Evolutionary conservation across 2,329 filamentous ascomycete species (phyloP), one percentile per base, ranked within the genome.

Genomic region (Microascus cirrosus): DNA sequence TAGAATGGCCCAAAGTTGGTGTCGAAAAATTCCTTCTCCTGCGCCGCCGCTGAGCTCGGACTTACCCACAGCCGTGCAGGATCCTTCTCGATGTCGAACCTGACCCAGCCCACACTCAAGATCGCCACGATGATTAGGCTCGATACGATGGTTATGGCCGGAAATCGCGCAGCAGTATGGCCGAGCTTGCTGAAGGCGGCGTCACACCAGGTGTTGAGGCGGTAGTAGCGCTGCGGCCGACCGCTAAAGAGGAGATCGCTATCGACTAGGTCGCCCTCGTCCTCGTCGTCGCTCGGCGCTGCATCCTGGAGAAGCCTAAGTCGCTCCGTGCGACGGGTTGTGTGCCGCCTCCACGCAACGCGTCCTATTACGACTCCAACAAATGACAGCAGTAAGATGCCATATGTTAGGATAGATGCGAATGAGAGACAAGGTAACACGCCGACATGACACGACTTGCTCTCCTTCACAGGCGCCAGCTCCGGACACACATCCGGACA

Each of bases 41-140:
- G 82, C 0, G 94, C 94, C 22, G 95, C 93, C 54, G 85, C 83
- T 3, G 94, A 97, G 10, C 88, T 87, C 8, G 94, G 94, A 65
- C 93, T 92, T n/a, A 99, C 94, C 94, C 94, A 99, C 10, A 99
- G 76, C 54, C 89, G 85, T 12, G 95, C 94, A 6, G 94, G 94
- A 61, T 97, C 88, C 24, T 79, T 89, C 70, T 97, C 94, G 39
- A 99, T 79, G n/a, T 89, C 80, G 66, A 99, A 99, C 52, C 83
- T 83, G 59, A 94, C 74, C 90, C 90, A 95, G 1, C 94, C 94
- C 39, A 93, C 73, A 67, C 92, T 96, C 61, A 99, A 77, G 4
- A 96, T 69, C 1, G 78, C 81, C 12, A 96, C 87, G 2, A 94
- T 67, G 1, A 94, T 57, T n/a, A 96, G 69, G 61, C 89, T 93